phyloP scores from a whole-genome alignment of 2,329 filamentous ascomycete species.

The Colletotrichum trifolii region DNA sequence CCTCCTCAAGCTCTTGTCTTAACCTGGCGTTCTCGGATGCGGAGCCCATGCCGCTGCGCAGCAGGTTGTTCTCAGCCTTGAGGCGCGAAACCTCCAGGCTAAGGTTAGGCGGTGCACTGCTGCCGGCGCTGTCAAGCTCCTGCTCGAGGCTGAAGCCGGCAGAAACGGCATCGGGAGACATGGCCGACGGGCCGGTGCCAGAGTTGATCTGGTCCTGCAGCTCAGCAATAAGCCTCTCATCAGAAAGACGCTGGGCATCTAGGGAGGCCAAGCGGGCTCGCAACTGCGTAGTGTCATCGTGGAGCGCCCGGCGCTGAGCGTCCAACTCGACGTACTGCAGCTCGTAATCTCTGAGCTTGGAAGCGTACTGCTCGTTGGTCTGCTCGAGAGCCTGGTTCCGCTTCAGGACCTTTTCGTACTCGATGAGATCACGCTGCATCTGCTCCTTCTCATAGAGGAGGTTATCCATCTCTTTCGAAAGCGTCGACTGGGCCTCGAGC shows the following conservation, averaged over 20 bases:
- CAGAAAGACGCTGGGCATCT: constrained; percentile 57
- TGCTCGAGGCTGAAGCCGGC: constrained; percentile 65
- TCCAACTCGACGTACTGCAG: constrained; percentile 52
- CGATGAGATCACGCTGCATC: constrained; percentile 58
- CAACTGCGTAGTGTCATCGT: constrained; percentile 60
- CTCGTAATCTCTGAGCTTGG: constrained; percentile 45
- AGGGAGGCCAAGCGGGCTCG: constrained; percentile 49
- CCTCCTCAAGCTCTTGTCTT: constrained; percentile 66
- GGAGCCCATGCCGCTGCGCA: constrained; percentile 65
- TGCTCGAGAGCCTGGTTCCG: constrained; percentile 50
- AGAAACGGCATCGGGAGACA: constrained; percentile 39
- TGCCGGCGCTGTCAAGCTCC: constrained; percentile 64
- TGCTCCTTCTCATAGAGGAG: constrained; percentile 67
- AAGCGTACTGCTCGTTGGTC: constrained; percentile 46
- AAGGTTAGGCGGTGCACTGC: constrained; percentile 53
- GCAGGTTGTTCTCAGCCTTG: constrained; percentile 69
- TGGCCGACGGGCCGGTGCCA: constrained; percentile 34
- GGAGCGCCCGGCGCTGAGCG: constrained; percentile 55
- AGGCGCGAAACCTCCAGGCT: constrained; percentile 67
- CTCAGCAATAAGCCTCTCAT: constrained; percentile 67
- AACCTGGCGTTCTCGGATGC: constrained; percentile 66
- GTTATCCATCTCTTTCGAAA: constrained; percentile 66
- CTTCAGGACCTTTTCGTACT: constrained; percentile 48
- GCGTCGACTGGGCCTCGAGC: constrained; percentile 65
- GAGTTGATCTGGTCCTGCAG: constrained; percentile 68